Conservation (phyloP, 352 stramenopile species). For the Thalassiosira pacifica region DNA sequence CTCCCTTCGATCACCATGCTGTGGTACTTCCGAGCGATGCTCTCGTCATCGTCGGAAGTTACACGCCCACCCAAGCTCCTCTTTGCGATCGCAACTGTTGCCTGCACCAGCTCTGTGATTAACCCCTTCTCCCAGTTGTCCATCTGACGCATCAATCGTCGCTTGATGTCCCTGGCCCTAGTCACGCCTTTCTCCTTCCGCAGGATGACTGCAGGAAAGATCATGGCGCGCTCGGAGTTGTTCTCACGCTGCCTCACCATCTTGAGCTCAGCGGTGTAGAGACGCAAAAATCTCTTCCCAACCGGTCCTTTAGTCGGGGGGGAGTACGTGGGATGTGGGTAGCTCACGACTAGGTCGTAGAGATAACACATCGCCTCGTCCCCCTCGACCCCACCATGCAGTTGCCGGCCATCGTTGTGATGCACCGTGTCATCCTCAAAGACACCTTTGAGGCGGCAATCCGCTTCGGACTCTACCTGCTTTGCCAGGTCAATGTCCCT, state of each 20-base stretch:
- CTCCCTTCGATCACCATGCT: conserved; percentile 34
- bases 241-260: conserved; percentile 9
- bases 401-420: conserved; percentile 11
- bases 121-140: conserved; percentile 39
- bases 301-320: conserved; percentile 19
- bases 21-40: conserved; percentile 34
- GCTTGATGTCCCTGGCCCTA: conserved; percentile 7
- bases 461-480: neutral
- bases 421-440: conserved; percentile 22
- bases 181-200: neutral
- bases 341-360: neutral
- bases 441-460: neutral
- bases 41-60: conserved; percentile 16
- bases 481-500: neutral
- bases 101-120: conserved; percentile 15
- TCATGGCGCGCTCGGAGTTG: conserved; percentile 41
- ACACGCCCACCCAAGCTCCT: neutral
- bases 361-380: neutral
- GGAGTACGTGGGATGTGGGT: conserved; percentile 2
- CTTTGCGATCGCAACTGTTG: neutral
- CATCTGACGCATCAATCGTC: conserved; percentile 10
- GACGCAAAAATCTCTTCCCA: conserved; percentile 18
- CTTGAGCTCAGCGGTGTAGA: conserved; percentile 8
- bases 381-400: conserved; percentile 1
- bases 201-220: conserved; percentile 41